Evolutionary conservation across 371 early-diverging fungal genomes (phyloP), one percentile per base, ranked within the genome.

Genomic region (Rhizopus delemar): DNA sequence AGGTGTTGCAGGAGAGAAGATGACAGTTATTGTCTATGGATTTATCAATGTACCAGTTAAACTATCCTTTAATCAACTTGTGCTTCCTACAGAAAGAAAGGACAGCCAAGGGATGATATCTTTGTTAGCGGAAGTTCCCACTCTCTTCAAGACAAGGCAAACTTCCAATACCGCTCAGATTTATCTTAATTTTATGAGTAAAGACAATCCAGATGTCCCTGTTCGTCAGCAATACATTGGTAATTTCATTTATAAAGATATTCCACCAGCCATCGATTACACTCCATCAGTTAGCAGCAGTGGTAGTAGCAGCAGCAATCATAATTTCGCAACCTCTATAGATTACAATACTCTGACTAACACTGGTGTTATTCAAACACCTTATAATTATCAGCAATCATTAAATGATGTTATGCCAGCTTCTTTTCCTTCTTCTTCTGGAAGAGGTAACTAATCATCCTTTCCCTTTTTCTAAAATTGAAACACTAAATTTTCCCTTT

Each of bases 401-500:
- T 13, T 43, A 43, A 48, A 48, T 29, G 15, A 9, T 15, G 22
- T 48, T 8, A 29, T 48, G 29, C 2, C 48, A 7, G 2, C 48
- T 2, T 15, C 48, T 29, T 48, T 48, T 15, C 8, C 48, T 9
- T 15, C 48, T 9, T 15, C 48, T 48, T 48, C 48, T 28, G 48
- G 31, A 48, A 48, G 48, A 48, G 48, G 48, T 48, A 48, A 48
- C 8, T 38, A 11, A 8, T 38, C 39, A 38, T 38, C 5, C 39
- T 38, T 6, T 11, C 13, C 38, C 13, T 38, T 38, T 38, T 38
- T 22, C 22, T 22, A 22, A 22, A 22, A 38, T 38, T 38, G 39
- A 38, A 38, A 8, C 39, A 38, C 39, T 11, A 2, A 38, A 38
- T 11, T 38, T 38, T 38, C 11, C 8, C 5, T 4, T 38, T 38